Base-by-base conservation (phyloP, 768 basidiomycete genomes). In the Boletus eberwhitei region DNA sequence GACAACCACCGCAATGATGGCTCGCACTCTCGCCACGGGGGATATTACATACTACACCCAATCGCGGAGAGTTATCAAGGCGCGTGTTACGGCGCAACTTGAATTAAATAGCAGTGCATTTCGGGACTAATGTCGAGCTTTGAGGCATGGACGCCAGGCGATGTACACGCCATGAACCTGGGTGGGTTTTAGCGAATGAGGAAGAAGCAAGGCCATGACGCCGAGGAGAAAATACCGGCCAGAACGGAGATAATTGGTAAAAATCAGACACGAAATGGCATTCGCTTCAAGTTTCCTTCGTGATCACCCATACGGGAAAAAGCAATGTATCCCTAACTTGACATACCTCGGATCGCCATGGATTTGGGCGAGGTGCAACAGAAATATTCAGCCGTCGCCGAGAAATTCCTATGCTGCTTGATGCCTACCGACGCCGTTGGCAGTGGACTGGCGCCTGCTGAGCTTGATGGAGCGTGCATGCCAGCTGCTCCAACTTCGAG, bases 11-110 rank as follows among this genome's bases (percentile, higher is more conserved):
- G 61, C 58, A 50, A 59, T 64, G 64, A 66, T 54, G 64, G 54
- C 40, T 63, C 53, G 41, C 62, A 49, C 44, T 42, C 22, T 26
- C 43, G 53, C 55, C 65, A 65, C 63, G 63, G 60, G 63, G 54
- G 49, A 45, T 65, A 65, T 65, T 65, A 65, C 64, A 65, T 65
- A 65, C 67, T 62, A 55, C 36, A 17, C 56, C 56, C 42, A 32
- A 46, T 62, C 55, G 65, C 64, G 65, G 57, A 64, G 59, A 55
- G 2, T 40, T 64, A 50, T 55, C 50, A 48, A 36, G 35, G 34
- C 52, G 59, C 62, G 62, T 65, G 64, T 61, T 34, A 61, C 34
- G 56, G 59, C 62, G 64, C 59, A 67, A 57, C 55, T n/a, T 54
- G 59, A 47, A 49, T 56, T 52, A 43, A 54, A 43, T 47, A 47